Base-by-base conservation (phyloP, 1,284 basidiomycete species). In the Trichosporon sp. region DNA sequence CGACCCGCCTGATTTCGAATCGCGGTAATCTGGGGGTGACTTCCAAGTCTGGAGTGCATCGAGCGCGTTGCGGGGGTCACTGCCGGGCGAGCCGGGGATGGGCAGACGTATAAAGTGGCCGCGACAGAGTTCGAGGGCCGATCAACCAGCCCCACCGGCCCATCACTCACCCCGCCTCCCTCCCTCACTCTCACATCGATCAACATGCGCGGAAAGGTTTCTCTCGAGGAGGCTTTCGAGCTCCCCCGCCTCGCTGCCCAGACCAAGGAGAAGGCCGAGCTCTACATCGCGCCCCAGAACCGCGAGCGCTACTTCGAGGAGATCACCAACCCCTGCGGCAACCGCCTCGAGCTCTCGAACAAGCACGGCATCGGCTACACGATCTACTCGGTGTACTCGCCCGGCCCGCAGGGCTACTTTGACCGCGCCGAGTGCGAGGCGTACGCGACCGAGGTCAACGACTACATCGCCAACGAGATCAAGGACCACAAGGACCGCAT, bases 401-500 rank as follows among this genome's bases (percentile, higher is more conserved):
- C 71, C 6, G 71, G 71, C 1, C 71, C 71, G 1, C 71, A 72
- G 64, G 71, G 71, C 3, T 72, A 53, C 42, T 58, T 51, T 7
- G 71, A 72, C 65, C 68, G 71, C 35, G n/a, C 21, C 18, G 71
- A 70, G 67, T 72, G 71, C 47, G 71, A 72, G 67, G 21, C 67
- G 56, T 72, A 72, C 67, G 71, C 71, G 2, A n/a, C 56, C 35
- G 71, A 72, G 67, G 56, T 53, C 32, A 72, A 72, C 67, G 71
- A 72, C 68, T 66, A 58, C 25, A 72, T 77, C 29, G 69, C 76
- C 44, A 62, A 72, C 62, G 73, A 80, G 70, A 77, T 79, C 68
- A 72, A 75, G 51, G 66, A 71, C 62, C 77, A 77, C 68, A 67
- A 64, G 15, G 75, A 78, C 71, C 77, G 78, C 11, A 78, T 80